Evolutionary conservation across 495 filamentous ascomycete genomes (phyloP), one percentile per base, ranked within the genome.

Genomic region (Usnea hakonensis): DNA sequence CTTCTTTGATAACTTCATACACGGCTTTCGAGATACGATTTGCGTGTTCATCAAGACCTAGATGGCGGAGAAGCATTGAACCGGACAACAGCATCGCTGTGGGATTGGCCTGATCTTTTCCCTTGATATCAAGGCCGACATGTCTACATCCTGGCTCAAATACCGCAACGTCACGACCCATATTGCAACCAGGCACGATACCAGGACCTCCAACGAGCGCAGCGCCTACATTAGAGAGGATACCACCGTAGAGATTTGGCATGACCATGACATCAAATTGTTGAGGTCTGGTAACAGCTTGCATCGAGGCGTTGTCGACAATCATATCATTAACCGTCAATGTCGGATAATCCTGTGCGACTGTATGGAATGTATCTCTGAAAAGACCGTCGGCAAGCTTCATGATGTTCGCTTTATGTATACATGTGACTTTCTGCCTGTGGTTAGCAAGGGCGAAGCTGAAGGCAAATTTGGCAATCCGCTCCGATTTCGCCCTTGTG

Each of bases 381-480:
- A 98, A 98, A 63, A 98, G 87, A 78, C 94, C 94, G 71, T 97
- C 94, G 76, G 92, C 93, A 57, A 98, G 82, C 83, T 98, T 97
- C 94, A 98, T 98, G 80, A 98, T 98, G 81, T 97, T 98, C 72
- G 94, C 95, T 82, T 98, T 98, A 84, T 98, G 95, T 70, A 98
- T 96, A 77, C 91, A 96, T 65, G 92, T 97, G 33, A 97, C 90
- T 85, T 96, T 97, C 81, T 94, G 90, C 70, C 95, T 83, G 85
- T 95, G 91, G 81, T 97, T 98, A 70, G 95, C 94, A 50, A 96
- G 87, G 19, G 94, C 94, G 73, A 97, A 98, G 76, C 87, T 86
- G 78, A 97, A 96, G 55, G 95, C 94, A 70, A 98, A 98, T 75
- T 97, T 96, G 75, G 91, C 90, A 70, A 98, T 97, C 63, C 94